These are phyloP conservation scores for Sphagnum tenellum DNA, from an alignment of 225 moss, liverwort and hornwort species.

Conservation along the genomic window DNA sequence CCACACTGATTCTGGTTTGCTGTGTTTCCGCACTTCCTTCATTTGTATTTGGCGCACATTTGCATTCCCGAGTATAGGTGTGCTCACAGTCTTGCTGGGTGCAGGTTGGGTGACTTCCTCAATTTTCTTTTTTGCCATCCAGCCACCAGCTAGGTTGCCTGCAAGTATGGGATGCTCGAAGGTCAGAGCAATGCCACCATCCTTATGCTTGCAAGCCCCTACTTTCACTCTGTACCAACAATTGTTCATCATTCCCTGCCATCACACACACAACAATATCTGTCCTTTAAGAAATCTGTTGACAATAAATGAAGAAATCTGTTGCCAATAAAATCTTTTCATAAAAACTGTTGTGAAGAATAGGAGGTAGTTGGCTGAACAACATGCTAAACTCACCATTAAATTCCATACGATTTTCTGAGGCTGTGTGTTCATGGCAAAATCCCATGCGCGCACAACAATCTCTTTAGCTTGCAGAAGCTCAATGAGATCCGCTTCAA, in stretches of 20 bases:
- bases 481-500: conserved; percentile 59
- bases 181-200: conserved; percentile 42
- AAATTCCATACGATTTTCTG: conserved; percentile 88
- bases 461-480: conserved; percentile 70
- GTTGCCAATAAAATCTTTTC: too few relatives aligned
- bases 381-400: conserved; percentile 38
- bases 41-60: conserved; percentile 39
- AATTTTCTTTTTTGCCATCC: conserved; percentile 52
- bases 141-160: conserved; percentile 71
- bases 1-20: conserved; percentile 67
- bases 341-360: too few relatives aligned
- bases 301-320: too few relatives aligned
- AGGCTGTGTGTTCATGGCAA: conserved; percentile 69
- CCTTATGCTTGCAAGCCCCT: conserved; percentile 30
- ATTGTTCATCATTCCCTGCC: conserved; percentile 99
- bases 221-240: conserved; percentile 85
- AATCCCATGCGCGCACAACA: conserved; percentile 82
- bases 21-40: conserved; percentile 53
- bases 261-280: background rate
- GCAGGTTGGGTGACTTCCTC: conserved; percentile 7
- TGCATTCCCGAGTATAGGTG: background rate
- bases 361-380: too few relatives aligned
- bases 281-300: too few relatives aligned
- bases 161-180: conserved; percentile 82
- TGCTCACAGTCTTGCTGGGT: background rate